A percentile compares a stretch with the other conserved stretches of the same genome.
Conservation (phyloP, 345 rosid species). For the Jatropha curcas region DNA sequence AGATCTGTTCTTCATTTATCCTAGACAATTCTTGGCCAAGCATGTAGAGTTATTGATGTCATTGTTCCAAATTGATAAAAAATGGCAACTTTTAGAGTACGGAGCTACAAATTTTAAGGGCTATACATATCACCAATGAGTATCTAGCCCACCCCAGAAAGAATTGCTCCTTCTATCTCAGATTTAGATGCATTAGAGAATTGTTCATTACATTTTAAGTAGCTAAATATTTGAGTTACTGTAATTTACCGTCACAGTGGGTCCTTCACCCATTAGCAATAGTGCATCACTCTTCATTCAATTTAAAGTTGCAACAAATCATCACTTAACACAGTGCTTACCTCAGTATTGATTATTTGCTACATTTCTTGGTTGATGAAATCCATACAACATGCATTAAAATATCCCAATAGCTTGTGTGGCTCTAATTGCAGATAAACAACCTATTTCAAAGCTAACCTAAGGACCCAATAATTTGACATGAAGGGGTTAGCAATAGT, state of each 20-base stretch:
- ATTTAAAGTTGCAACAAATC: no score
- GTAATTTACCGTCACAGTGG: not conserved
- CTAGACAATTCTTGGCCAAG: not conserved
- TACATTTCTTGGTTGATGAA: not conserved
- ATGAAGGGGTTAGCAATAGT: not conserved
- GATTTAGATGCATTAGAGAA: not conserved
- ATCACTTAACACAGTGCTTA: not conserved
- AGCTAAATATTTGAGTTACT: not conserved
- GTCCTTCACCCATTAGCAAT: not conserved
- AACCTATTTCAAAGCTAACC: not conserved
- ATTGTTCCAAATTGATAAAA: not conserved
- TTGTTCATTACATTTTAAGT: not conserved
- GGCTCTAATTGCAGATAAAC: not conserved
- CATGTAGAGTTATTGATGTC: not conserved
- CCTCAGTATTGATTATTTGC: not conserved
- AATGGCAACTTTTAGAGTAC: not conserved
- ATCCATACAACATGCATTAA: not conserved
- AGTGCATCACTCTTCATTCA: not conserved
- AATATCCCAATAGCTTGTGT: not conserved
- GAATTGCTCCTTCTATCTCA: not conserved
- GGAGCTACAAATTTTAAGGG: not conserved
- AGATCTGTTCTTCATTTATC: conserved; percentile 5
- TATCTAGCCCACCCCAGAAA: not conserved
- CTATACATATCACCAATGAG: not conserved
- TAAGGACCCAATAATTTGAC: not conserved